Evolutionary conservation across 345 rosid genomes (phyloP).

Genomic region (Draba incana): DNA sequence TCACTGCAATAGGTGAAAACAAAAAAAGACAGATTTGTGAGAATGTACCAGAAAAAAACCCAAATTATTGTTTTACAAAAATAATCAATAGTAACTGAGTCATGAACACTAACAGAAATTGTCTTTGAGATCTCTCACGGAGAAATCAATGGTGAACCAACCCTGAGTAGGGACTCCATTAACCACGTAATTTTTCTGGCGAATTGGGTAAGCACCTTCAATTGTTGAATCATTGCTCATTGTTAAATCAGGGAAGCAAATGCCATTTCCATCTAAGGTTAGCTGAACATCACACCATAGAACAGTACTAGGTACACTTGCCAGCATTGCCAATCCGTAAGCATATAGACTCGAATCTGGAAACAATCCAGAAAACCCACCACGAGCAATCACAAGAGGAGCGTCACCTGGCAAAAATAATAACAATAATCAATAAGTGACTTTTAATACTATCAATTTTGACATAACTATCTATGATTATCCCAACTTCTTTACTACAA

Average conservation of each 20-base stretch:
- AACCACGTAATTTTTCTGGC: constrained; percentile 43
- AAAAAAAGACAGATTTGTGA: too few species aligned
- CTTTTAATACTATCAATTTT: too few species aligned
- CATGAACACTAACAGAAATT: constrained; percentile 50
- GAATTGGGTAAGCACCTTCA: accelerated
- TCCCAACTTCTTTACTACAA: not conserved
- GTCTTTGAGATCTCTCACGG: constrained; percentile 43
- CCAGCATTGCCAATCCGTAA: constrained; percentile 45
- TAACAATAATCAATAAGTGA: too few species aligned
- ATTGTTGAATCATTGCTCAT: constrained; percentile 59
- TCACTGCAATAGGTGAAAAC: constrained; percentile 29
- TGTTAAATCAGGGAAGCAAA: constrained; percentile 69
- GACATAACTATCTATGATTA: not conserved
- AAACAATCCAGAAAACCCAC: constrained; percentile 88
- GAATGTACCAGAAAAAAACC: too few species aligned
- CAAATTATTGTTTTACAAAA: too few species aligned
- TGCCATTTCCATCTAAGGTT: constrained; percentile 74
- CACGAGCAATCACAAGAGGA: constrained; percentile 80
- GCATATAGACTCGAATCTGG: constrained; percentile 68
- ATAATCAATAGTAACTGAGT: too few species aligned
- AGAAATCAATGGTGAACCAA: constrained; percentile 76
- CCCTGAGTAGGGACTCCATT: constrained; percentile 58
- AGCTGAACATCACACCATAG: constrained; percentile 92
- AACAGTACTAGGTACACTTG: constrained; percentile 43
- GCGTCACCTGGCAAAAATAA: constrained; percentile 50